These are phyloP conservation scores for Wilcoxina mikolae DNA, from an alignment of 495 filamentous ascomycete genomes.

Conservation along the genomic window DNA sequence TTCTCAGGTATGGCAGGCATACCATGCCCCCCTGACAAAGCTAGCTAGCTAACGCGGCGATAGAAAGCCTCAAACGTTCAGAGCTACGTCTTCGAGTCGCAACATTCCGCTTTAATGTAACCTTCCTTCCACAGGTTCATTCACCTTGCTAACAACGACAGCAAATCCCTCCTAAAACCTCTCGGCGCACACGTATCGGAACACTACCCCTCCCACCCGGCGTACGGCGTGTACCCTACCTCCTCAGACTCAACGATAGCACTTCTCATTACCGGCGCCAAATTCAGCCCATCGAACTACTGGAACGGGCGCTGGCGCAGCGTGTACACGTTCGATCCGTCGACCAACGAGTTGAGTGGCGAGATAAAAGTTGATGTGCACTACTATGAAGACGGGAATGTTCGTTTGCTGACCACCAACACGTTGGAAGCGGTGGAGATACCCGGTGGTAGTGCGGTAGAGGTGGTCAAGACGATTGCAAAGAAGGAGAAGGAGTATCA, in stretches of 20 bases:
- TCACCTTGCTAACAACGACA: conserved; percentile 23
- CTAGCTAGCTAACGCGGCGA: not conserved
- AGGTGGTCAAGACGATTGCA: conserved; percentile 60
- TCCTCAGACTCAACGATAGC: conserved; percentile 62
- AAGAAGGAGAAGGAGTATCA: conserved; percentile 79
- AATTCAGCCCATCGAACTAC: conserved; percentile 94
- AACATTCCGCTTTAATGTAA: conserved; percentile 67
- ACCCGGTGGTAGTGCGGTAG: conserved; percentile 45
- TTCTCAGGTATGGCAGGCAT: conserved; percentile 49
- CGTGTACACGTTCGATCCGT: conserved; percentile 60
- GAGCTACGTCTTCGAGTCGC: conserved; percentile 65
- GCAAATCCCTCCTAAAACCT: conserved; percentile 67
- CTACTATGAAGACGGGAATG: conserved; percentile 99
- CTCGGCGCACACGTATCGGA: conserved; percentile 65
- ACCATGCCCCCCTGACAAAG: conserved; percentile 7
- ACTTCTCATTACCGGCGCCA: conserved; percentile 77
- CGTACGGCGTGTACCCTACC: conserved; percentile 65
- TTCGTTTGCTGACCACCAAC: conserved; percentile 76
- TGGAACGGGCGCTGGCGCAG: conserved; percentile 98
- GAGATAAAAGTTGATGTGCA: conserved; percentile 77
- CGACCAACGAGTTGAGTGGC: conserved; percentile 47
- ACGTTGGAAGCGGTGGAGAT: conserved; percentile 40
- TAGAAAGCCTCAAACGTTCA: conserved; percentile 74
- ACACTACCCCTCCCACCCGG: conserved; percentile 64
- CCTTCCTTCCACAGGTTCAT: conserved; percentile 8